Percentiles rank a stretch among this genome's conserved stretches.
phyloP scores from a whole-genome alignment of 345 rosid genomes.

The Bruguiera gymnorhiza region DNA sequence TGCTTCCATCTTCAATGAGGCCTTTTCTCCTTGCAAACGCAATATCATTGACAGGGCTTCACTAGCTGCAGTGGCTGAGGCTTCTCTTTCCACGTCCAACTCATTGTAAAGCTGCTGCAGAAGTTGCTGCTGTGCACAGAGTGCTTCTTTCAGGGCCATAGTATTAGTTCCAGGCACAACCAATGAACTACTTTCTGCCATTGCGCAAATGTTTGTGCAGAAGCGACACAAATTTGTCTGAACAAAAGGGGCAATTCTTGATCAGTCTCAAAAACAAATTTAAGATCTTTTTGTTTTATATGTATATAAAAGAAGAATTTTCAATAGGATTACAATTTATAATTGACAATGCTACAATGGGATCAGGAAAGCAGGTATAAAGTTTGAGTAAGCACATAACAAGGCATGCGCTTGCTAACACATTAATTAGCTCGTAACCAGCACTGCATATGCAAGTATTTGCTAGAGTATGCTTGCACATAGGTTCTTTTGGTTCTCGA shows the following conservation, averaged over 20 bases:
- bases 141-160: conserved; percentile 48
- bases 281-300: no score
- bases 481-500: no score
- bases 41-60: conserved; percentile 89
- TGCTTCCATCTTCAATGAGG: conserved; percentile 75
- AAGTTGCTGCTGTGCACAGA: conserved; percentile 71
- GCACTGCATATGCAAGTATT: no score
- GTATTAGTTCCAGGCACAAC: conserved; percentile 40
- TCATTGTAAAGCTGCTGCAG: conserved; percentile 63
- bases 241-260: background rate
- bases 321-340: no score
- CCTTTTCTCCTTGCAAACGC: conserved; percentile 84
- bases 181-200: conserved; percentile 39
- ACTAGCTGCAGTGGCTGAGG: conserved; percentile 65
- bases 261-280: no score
- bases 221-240: background rate
- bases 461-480: no score
- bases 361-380: no score
- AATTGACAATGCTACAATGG: no score
- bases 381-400: no score
- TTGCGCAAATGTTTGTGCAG: conserved; percentile 3
- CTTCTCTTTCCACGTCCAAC: conserved; percentile 82
- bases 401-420: no score
- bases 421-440: no score
- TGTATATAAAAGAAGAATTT: no score